Base-by-base conservation (phyloP, 163 green algal species). In the Chlamydomonas reinhardtii region DNA sequence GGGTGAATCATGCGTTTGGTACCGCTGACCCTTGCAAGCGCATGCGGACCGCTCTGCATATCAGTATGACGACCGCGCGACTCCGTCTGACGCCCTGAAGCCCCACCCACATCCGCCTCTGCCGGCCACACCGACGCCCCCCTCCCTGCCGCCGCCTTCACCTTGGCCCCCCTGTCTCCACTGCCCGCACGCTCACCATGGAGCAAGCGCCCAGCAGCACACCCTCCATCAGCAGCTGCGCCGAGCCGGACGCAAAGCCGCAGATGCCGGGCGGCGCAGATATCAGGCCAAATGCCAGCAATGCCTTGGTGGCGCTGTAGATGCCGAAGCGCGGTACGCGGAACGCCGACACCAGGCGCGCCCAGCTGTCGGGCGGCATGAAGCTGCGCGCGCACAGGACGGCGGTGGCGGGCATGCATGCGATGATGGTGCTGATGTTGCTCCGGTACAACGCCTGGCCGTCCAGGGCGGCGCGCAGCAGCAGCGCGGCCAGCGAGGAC, bases 181-280 rank as follows among this genome's bases (percentile, higher is more conserved):
- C 59, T 22, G 24, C 59, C 25, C 5, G 19, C 14, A 1, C 12
- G 11, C 56, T 14, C 54, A 84, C 76, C 76, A 84, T 43, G 37
- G 76, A 84, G 9, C 37, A 39, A 14, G 9, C 76, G 15, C 64
- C 64, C 35, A 74, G 1, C 9, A 84, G 3, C 6, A 84, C 16
- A 16, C 76, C 76, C 65, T 84, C 76, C 64, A 84, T 66, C 65
- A 84, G 19, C 29, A 84, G 29, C 29, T 65, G 34, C 64, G 19
- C 43, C 25, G 22, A 4, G n/a, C 76, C 76, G 6, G 22, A n/a
- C n/a, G 20, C 43, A 43, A 75, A 84, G 4, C 64, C 20, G 39
- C 22, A 5, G 1, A 74, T 32, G 62, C 76, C 76, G 11, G 39
- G 62, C 25, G 24, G 25, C 59, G 59, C 12, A 17, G 61, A 12